A percentile compares a stretch with the other conserved stretches of the same genome.
These are phyloP conservation scores for Colletotrichum navitas DNA, from an alignment of 2,329 filamentous ascomycete species.

Conservation along the genomic window DNA sequence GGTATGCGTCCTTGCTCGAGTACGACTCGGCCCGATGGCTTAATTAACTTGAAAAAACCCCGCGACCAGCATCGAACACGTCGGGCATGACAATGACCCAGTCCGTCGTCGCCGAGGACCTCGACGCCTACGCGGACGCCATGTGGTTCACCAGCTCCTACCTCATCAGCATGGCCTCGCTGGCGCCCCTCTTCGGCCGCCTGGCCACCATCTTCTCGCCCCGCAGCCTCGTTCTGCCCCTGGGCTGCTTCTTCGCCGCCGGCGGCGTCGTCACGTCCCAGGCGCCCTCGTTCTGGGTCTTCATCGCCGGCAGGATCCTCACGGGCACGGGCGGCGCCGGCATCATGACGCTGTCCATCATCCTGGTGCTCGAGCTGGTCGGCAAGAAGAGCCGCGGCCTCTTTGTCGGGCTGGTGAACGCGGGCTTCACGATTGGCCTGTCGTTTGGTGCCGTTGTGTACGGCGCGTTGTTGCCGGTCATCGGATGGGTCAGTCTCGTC, in stretches of 20 bases:
- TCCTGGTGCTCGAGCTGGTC: constrained; percentile 81
- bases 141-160: constrained; percentile 88
- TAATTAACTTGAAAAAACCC: constrained; percentile 35
- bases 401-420: constrained; percentile 80
- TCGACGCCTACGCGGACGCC: constrained; percentile 78
- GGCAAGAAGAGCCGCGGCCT: constrained; percentile 76
- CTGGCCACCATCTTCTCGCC: constrained; percentile 81
- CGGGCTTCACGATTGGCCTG: constrained; percentile 78
- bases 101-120: constrained; percentile 79
- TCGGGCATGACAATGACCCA: constrained; percentile 86
- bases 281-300: constrained; percentile 69
- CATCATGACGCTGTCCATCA: constrained; percentile 78
- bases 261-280: constrained; percentile 75
- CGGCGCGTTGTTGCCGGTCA: constrained; percentile 70
- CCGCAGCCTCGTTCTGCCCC: constrained; percentile 72
- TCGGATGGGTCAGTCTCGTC: constrained; percentile 73
- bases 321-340: constrained; percentile 79
- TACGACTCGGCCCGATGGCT: constrained; percentile 12
- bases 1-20: constrained; percentile 52
- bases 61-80: constrained; percentile 73
- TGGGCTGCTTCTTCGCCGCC: constrained; percentile 68
- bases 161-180: constrained; percentile 70
- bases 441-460: constrained; percentile 79
- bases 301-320: constrained; percentile 77
- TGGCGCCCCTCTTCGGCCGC: constrained; percentile 78